Conservation (phyloP, 1,284 basidiomycete species). For the Coniferiporia weirii region DNA sequence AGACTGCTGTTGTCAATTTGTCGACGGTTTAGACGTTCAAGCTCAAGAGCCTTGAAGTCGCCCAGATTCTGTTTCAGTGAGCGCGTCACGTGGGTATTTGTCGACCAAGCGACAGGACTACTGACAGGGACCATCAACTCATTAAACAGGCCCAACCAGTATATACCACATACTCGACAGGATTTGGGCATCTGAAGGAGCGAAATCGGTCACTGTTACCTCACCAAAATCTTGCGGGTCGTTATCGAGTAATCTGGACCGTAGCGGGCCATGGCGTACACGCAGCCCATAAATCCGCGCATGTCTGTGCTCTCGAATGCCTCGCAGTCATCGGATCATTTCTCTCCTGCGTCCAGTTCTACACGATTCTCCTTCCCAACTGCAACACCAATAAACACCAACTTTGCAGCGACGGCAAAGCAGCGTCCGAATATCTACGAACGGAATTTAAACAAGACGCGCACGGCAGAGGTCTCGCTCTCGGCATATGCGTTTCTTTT, state of each 20-base stretch:
- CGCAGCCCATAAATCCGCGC: constrained; percentile 40
- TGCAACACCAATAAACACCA: constrained; percentile 43
- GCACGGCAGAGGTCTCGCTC: constrained; percentile 73
- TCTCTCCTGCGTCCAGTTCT: constrained; percentile 56
- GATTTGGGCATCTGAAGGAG: not conserved
- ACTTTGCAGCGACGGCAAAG: constrained; percentile 35
- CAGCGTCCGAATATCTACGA: constrained; percentile 76
- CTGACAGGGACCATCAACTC: no score
- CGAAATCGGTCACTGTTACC: not conserved
- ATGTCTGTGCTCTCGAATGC: constrained; percentile 66
- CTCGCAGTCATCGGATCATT: constrained; percentile 60
- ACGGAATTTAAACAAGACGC: constrained; percentile 77
- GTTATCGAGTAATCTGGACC: not conserved
- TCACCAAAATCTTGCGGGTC: not conserved
- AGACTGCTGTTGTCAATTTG: no score
- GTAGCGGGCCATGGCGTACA: constrained; percentile 7
- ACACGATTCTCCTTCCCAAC: constrained; percentile 66
- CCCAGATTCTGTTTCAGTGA: no score
- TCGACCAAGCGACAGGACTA: no score
- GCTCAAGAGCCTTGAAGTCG: no score
- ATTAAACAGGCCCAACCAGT: no score
- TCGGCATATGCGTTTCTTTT: constrained; percentile 86
- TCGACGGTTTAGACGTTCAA: no score
- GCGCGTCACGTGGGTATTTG: no score
- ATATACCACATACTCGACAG: no score